phyloP scores from a whole-genome alignment of 1,284 basidiomycete genomes.

The Polyporus tsugae region DNA sequence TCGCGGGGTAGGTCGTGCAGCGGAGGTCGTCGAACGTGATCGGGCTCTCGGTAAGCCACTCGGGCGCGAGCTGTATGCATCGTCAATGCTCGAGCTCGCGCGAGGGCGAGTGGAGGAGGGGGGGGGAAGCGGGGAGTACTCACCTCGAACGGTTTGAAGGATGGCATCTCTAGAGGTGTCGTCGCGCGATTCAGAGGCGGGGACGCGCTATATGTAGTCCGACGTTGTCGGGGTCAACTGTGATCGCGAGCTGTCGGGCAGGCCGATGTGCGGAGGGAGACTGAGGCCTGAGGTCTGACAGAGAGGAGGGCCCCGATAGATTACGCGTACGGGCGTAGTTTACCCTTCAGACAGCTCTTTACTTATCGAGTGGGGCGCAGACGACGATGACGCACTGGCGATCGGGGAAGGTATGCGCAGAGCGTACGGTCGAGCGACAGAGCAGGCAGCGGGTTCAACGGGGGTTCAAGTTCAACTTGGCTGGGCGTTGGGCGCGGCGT shows the following conservation, averaged over 20 bases:
- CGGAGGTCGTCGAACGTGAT: slow-evolving; percentile 32
- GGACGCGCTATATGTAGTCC: not conserved
- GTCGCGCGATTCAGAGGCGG: not conserved
- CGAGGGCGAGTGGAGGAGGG: not conserved
- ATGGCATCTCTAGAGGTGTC: not conserved
- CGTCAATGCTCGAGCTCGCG: not conserved
- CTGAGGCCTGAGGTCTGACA: not conserved
- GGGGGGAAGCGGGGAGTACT: slow-evolving; percentile 4
- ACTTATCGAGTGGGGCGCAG: not conserved
- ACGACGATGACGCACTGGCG: not conserved
- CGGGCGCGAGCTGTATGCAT: slow-evolving; percentile 24
- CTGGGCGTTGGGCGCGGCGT: not conserved
- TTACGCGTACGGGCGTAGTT: not conserved
- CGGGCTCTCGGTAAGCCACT: slow-evolving; percentile 32
- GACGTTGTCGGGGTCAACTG: not conserved
- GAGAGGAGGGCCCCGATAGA: not conserved
- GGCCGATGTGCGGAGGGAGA: too few relatives aligned
- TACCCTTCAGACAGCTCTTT: not conserved
- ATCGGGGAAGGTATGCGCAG: not conserved
- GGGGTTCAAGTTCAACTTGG: not conserved
- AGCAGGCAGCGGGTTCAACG: not conserved
- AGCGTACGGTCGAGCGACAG: not conserved
- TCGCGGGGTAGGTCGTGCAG: slow-evolving; percentile 27
- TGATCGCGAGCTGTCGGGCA: slow-evolving; percentile 2
- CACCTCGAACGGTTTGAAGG: slow-evolving; percentile 26